Conservation (phyloP, 306 rosid genomes). For the Cucurbita maxima region DNA sequence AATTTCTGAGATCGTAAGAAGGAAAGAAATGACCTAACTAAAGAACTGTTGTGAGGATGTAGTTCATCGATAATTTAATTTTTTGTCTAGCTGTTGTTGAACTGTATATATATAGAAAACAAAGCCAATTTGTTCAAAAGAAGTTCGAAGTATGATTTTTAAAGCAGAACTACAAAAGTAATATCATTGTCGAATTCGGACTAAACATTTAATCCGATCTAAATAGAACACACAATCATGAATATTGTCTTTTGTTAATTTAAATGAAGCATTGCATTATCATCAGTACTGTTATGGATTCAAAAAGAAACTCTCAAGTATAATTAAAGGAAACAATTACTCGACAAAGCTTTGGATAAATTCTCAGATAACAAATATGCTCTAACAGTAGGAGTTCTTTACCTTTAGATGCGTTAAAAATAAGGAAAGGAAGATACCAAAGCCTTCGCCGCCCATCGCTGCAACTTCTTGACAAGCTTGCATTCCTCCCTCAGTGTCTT, state of each 20-base stretch:
- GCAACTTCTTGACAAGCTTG: background rate
- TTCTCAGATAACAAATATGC: background rate
- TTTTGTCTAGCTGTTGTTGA: no score
- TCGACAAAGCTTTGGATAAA: conserved; percentile 2
- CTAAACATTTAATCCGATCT: background rate
- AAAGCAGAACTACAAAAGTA: background rate
- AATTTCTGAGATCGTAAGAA: no score
- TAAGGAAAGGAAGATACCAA: conserved; percentile 50
- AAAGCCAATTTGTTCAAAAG: background rate
- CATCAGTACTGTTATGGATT: background rate
- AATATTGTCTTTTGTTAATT: background rate
- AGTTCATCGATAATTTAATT: no score
- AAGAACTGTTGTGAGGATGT: no score
- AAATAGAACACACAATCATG: background rate
- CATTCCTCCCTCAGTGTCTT: conserved; percentile 1
- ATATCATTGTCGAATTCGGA: background rate
- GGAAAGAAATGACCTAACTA: no score
- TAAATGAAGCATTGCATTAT: background rate
- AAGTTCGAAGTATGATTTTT: background rate
- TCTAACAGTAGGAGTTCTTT: background rate
- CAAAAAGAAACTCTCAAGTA: background rate
- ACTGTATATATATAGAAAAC: no score
- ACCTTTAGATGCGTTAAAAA: background rate
- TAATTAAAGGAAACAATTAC: background rate
- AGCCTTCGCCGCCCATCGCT: conserved; percentile 50